Percentiles rank a stretch among this genome's conserved stretches.
These are phyloP conservation scores for Zygnema cylindricum DNA, from an alignment of 139 green algal species.

Conservation along the genomic window DNA sequence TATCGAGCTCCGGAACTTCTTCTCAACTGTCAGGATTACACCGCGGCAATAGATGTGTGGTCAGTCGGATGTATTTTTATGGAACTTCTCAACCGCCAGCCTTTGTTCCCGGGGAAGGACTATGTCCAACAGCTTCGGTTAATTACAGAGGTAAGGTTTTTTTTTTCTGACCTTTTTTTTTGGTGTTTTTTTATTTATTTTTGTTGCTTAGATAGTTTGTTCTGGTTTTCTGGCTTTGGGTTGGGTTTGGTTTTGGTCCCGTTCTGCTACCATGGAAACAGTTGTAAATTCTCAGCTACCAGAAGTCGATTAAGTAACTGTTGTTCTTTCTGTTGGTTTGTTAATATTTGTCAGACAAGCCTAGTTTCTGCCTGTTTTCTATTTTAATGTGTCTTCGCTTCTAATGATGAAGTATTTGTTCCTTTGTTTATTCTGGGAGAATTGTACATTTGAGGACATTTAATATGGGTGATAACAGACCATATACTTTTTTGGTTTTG, in stretches of 20 bases:
- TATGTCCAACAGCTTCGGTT: constrained; percentile 73
- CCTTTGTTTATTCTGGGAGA: too few species aligned
- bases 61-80: constrained; percentile 71
- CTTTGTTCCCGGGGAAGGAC: constrained; percentile 70
- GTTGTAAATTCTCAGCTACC: constrained; percentile 53
- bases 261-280: too few species aligned
- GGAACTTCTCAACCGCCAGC: constrained; percentile 69
- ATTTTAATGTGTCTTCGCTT: too few species aligned
- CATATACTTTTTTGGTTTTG: too few species aligned
- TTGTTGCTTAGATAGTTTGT: too few species aligned
- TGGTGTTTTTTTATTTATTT: not conserved
- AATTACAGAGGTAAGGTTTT: constrained; percentile 67
- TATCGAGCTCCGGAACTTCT: constrained; percentile 66
- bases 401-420: too few species aligned
- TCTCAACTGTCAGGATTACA: constrained; percentile 63
- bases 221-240: not conserved
- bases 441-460: too few species aligned
- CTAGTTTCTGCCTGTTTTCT: constrained; percentile 25
- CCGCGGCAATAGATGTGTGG: constrained; percentile 67
- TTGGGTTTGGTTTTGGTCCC: not conserved
- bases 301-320: too few species aligned
- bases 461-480: too few species aligned
- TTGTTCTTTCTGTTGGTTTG: too few species aligned
- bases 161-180: not conserved
- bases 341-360: constrained; percentile 64